Base-by-base conservation (phyloP, 805 yeast genomes). In the Lipomyces lipofer region DNA sequence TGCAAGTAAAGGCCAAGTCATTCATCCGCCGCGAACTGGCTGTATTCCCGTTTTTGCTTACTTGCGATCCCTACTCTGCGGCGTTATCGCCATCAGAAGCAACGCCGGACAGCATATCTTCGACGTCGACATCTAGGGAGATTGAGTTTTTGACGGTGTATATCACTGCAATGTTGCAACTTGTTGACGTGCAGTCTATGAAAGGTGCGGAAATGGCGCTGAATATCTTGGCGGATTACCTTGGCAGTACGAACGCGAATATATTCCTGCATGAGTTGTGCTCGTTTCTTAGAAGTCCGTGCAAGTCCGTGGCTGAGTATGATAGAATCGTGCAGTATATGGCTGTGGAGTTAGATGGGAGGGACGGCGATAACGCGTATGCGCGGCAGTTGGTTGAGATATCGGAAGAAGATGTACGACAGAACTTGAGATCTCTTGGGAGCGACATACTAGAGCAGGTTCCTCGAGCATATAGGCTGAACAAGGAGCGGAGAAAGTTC, bases 11-110 rank as follows among this genome's bases (percentile, higher is more conserved):
- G 8, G 51, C 52, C 5, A 35, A 48, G 13, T 42, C 56, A 8
- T 57, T 57, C 24, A 50, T 53, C n/a, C 47, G 61, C 8, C 54
- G 61, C 10, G 61, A 57, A 19, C 43, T 57, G 7, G 21, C 51
- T 2, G 55, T 45, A 4, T 57, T 57, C 35, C 61, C 61, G 15
- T 50, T 54, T 27, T 35, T 57, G 27, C 25, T 29, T 17, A 51
- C 15, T 39, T 22, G 28, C 45, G 19, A 22, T 24, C 45, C 51
- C 2, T 39, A 36, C 24, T n/a, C n/a, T n/a, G n/a, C n/a, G n/a
- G n/a, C n/a, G n/a, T n/a, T n/a, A n/a, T n/a, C n/a, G n/a, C n/a
- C n/a, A n/a, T n/a, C n/a, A n/a, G n/a, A n/a, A n/a, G n/a, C n/a
- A n/a, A n/a, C n/a, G n/a, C 25, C 12, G 8, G 12, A 4, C 35